These are phyloP conservation scores for Castanea mollissima DNA, from an alignment of 306 rosid species.

Conservation along the genomic window DNA sequence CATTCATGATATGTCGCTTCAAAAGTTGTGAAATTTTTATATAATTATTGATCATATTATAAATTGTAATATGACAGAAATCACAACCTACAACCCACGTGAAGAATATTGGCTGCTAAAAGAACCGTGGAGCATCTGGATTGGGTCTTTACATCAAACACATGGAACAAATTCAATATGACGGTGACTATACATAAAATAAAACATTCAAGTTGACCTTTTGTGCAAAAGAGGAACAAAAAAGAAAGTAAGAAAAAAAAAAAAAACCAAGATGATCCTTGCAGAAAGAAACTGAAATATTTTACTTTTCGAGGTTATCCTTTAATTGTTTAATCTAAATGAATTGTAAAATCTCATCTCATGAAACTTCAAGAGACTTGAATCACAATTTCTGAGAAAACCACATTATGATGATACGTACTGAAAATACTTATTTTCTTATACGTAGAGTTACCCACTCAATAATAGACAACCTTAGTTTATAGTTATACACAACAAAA, in stretches of 20 bases:
- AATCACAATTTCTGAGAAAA: not conserved
- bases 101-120: not conserved
- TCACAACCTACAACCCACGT: not conserved
- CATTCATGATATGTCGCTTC: too few relatives aligned
- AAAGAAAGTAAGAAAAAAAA: too few relatives aligned
- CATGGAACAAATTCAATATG: not conserved
- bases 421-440: too few relatives aligned
- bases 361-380: not conserved
- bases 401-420: not conserved
- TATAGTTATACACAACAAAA: too few relatives aligned
- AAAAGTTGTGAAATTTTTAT: too few relatives aligned
- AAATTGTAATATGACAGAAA: too few relatives aligned
- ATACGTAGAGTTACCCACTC: too few relatives aligned
- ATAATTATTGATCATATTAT: too few relatives aligned
- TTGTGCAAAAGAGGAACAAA: not conserved
- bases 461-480: too few relatives aligned
- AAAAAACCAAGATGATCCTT: not conserved
- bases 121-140: not conserved
- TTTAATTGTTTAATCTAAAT: too few relatives aligned
- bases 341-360: too few relatives aligned
- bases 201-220: not conserved
- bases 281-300: not conserved
- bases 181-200: too few relatives aligned
- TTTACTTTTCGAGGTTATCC: not conserved
- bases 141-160: not conserved